Evolutionary conservation across 1,284 basidiomycete species (phyloP).

Genomic region (Cerioporus squamosus): DNA sequence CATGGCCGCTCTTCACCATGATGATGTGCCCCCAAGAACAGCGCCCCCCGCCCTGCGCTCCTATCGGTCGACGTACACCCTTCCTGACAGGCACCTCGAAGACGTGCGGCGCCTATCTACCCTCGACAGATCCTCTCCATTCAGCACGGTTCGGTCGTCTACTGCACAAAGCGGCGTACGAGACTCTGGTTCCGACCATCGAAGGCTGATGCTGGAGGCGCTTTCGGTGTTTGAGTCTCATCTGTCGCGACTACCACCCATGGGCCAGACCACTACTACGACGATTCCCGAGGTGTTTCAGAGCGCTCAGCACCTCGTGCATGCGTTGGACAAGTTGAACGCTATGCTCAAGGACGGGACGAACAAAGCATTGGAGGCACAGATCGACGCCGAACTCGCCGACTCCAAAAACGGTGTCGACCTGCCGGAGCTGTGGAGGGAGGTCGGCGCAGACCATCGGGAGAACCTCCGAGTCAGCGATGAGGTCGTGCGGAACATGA

Average conservation of each 20-base stretch:
- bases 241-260: conserved; percentile 52
- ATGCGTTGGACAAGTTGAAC: conserved; percentile 66
- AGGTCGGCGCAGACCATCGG: conserved; percentile 69
- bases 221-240: conserved; percentile 71
- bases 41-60: conserved; percentile 40
- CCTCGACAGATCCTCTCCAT: conserved; percentile 32
- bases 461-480: conserved; percentile 74
- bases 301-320: conserved; percentile 65
- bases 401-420: conserved; percentile 41
- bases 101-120: conserved; percentile 11
- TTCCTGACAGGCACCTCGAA: conserved; percentile 27
- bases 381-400: conserved; percentile 74
- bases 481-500: conserved; percentile 74
- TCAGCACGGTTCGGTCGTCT: conserved; percentile 17
- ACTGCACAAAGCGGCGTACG: conserved; percentile 27
- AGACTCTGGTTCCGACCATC: conserved; percentile 55
- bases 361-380: conserved; percentile 63
- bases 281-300: conserved; percentile 57
- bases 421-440: conserved; percentile 63
- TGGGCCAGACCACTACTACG: conserved; percentile 44
- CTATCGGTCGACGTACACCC: conserved; percentile 36
- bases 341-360: conserved; percentile 58
- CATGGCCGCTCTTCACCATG: conserved; percentile 48
- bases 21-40: conserved; percentile 37
- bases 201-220: conserved; percentile 67